phyloP scores from a whole-genome alignment of 331 rosid genomes.

The Erythrophleum ivorense region DNA sequence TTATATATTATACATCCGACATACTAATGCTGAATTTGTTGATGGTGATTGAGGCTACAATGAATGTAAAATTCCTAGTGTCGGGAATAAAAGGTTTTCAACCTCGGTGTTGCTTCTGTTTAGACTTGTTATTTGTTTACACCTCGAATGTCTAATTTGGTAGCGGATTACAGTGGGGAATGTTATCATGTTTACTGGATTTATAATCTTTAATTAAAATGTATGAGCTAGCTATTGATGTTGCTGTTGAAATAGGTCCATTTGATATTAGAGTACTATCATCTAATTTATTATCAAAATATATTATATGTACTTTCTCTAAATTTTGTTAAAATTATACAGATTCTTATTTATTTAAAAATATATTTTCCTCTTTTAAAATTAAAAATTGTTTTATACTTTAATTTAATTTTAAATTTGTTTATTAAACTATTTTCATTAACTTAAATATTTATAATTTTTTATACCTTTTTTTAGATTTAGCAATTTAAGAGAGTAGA shows the following conservation, averaged over 20 bases:
- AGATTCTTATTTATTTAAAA: too few relatives aligned
- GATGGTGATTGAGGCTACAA: neutral
- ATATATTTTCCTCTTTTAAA: too few relatives aligned
- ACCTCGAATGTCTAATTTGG: slow-evolving; percentile 30
- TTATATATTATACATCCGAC: neutral
- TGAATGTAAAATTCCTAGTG: neutral
- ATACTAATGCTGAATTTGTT: neutral
- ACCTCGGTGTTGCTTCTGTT: neutral
- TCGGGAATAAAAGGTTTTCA: neutral
- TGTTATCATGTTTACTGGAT: neutral
- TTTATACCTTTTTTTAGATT: too few relatives aligned
- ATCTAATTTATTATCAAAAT: too few relatives aligned
- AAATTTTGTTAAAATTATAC: too few relatives aligned
- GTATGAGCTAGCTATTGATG: neutral
- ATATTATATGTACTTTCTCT: too few relatives aligned
- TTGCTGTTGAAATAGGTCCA: neutral
- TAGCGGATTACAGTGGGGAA: slow-evolving; percentile 28
- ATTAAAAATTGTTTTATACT: too few relatives aligned
- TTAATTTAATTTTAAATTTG: too few relatives aligned
- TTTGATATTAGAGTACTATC: neutral
- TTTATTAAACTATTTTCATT: too few relatives aligned
- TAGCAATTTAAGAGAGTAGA: too few relatives aligned
- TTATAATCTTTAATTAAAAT: neutral
- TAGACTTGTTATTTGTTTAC: slow-evolving; percentile 22
- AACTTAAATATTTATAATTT: too few relatives aligned